These are phyloP conservation scores for Trametes cubensis DNA, from an alignment of 768 basidiomycete genomes.

Conservation along the genomic window DNA sequence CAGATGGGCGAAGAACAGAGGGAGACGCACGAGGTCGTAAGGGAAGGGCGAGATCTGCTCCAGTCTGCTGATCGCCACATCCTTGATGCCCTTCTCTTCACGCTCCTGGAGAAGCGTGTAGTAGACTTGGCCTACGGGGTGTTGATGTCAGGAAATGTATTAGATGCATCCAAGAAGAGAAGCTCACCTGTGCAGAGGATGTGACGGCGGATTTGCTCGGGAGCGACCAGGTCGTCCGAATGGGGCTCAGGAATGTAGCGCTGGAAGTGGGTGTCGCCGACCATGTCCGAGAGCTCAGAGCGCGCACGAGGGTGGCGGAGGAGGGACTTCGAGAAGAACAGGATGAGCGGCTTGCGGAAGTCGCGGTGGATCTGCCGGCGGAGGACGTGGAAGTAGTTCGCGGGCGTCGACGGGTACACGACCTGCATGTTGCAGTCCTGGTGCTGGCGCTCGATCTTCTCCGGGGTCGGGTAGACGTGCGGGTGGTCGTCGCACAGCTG, in stretches of 20 bases:
- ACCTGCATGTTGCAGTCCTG: slow-evolving; percentile 99
- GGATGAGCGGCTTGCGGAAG: slow-evolving; percentile 96
- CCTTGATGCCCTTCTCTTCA: slow-evolving; percentile 86
- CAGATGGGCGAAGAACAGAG: background rate
- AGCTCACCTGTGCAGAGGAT: slow-evolving; percentile 79
- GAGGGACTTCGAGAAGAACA: slow-evolving; percentile 97
- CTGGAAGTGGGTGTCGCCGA: slow-evolving; percentile 86
- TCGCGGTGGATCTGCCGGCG: slow-evolving; percentile 97
- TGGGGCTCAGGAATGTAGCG: slow-evolving; percentile 89
- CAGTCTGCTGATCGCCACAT: slow-evolving; percentile 90
- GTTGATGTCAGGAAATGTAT: background rate
- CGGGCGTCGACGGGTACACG: slow-evolving; percentile 94
- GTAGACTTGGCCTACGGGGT: slow-evolving; percentile 83
- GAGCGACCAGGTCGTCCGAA: slow-evolving; percentile 68
- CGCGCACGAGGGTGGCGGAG: slow-evolving; percentile 95
- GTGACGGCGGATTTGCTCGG: slow-evolving; percentile 88
- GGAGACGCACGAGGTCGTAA: slow-evolving; percentile 76
- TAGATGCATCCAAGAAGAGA: no score
- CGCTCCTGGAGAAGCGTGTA: slow-evolving; percentile 86
- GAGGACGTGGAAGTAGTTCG: slow-evolving; percentile 97
- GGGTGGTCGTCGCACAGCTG: slow-evolving; percentile 99
- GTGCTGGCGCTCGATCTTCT: slow-evolving; percentile 92
- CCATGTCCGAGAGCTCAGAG: slow-evolving; percentile 86
- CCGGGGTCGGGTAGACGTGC: slow-evolving; percentile 79
- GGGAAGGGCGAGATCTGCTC: slow-evolving; percentile 98